Percentiles rank a stretch among this genome's conserved stretches.
Evolutionary conservation across 1,284 basidiomycete genomes (phyloP).

Genomic region (Ceratobasidium sp.): DNA sequence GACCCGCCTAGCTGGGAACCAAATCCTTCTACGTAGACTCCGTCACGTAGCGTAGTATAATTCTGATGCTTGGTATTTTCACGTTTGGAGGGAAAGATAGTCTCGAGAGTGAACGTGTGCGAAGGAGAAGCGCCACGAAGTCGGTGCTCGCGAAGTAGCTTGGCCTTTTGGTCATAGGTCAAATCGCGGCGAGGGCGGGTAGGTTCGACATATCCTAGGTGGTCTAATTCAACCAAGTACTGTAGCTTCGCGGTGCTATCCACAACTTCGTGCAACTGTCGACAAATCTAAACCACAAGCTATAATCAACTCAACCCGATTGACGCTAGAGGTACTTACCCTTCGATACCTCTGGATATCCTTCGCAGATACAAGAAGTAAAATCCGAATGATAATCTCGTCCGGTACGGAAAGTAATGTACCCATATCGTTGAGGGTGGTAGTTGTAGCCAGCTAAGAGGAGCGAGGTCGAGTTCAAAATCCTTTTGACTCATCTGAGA

Average conservation of each 20-base stretch:
- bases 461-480: too few species aligned
- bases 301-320: neutral
- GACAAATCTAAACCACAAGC: slow-evolving; percentile 19
- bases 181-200: slow-evolving; percentile 9
- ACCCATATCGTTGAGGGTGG: neutral
- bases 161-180: slow-evolving; percentile 8
- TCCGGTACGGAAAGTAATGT: neutral
- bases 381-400: slow-evolving; percentile 11
- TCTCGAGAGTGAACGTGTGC: slow-evolving; percentile 6
- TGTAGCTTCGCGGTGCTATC: slow-evolving; percentile 13
- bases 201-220: slow-evolving; percentile 20
- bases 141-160: slow-evolving; percentile 2
- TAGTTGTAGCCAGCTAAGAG: too few species aligned
- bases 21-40: slow-evolving; percentile 13
- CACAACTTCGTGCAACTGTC: neutral
- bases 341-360: slow-evolving; percentile 16
- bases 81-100: neutral
- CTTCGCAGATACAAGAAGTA: neutral
- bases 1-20: neutral
- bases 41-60: neutral
- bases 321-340: neutral
- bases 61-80: neutral
- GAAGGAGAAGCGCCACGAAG: neutral
- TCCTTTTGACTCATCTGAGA: too few species aligned
- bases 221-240: slow-evolving; percentile 18